Evolutionary conservation across 768 basidiomycete species (phyloP).

Genomic region (Melanogaster broomeanus): DNA sequence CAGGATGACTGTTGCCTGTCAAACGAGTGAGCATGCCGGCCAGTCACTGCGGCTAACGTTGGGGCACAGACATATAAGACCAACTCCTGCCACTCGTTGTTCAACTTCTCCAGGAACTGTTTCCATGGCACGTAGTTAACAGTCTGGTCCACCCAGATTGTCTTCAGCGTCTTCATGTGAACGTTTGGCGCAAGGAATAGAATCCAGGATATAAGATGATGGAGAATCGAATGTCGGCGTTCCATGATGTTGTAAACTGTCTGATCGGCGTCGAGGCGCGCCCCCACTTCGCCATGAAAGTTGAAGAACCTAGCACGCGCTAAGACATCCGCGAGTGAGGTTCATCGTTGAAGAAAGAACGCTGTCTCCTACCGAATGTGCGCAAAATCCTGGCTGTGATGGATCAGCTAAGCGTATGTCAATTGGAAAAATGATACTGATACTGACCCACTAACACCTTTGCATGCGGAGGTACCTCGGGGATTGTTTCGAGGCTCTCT

Average conservation of each 20-base stretch:
- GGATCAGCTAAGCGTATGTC: background rate
- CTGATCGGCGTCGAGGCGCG: constrained; percentile 31
- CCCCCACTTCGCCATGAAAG: constrained; percentile 38
- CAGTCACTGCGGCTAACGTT: background rate
- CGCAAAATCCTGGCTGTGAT: constrained; percentile 44
- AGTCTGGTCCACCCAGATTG: constrained; percentile 45
- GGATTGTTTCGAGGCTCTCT: background rate
- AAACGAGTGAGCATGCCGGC: background rate
- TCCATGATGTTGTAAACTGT: constrained; percentile 17
- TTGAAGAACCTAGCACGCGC: constrained; percentile 34
- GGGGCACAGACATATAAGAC: constrained; percentile 43
- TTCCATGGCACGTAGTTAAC: constrained; percentile 41
- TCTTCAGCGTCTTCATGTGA: constrained; percentile 41
- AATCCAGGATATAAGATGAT: constrained; percentile 36
- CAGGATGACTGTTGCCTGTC: constrained; percentile 49
- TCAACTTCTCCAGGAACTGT: constrained; percentile 41
- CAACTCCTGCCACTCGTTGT: constrained; percentile 49
- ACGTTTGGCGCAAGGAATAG: constrained; percentile 48
- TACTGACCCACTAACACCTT: background rate
- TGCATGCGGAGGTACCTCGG: background rate
- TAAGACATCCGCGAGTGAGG: constrained; percentile 7
- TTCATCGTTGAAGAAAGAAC: no score
- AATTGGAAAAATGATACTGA: background rate
- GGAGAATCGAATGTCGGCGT: constrained; percentile 30
- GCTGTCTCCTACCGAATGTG: constrained; percentile 36